Evolutionary conservation across 495 filamentous ascomycete species (phyloP).

Genomic region (Penicillium goetzii): DNA sequence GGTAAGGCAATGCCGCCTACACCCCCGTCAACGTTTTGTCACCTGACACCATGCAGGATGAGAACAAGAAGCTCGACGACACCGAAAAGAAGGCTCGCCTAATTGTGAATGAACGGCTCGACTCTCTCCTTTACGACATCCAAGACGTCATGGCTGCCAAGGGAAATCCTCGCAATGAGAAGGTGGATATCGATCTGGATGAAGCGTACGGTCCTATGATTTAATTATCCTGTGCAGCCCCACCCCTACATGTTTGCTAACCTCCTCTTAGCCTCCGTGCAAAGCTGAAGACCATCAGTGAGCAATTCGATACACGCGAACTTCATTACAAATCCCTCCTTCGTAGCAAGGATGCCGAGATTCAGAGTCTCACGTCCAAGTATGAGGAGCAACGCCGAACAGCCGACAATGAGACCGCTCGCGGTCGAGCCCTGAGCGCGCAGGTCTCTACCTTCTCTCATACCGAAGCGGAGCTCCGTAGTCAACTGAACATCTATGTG

Average conservation of each 20-base stretch:
- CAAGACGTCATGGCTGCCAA: constrained; percentile 80
- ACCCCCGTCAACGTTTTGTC: not conserved
- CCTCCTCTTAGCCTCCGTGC: constrained; percentile 68
- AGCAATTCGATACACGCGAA: constrained; percentile 94
- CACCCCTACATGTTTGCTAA: constrained; percentile 15
- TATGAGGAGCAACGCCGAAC: constrained; percentile 87
- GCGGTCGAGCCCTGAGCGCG: constrained; percentile 79
- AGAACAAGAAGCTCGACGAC: constrained; percentile 84
- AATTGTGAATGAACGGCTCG: constrained; percentile 82
- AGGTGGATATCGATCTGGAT: constrained; percentile 78
- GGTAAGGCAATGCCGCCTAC: constrained; percentile 50
- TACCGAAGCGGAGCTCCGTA: constrained; percentile 89
- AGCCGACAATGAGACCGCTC: constrained; percentile 76
- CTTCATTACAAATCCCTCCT: constrained; percentile 86
- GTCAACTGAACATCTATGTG: constrained; percentile 97
- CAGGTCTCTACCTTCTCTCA: constrained; percentile 97
- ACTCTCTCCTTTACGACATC: constrained; percentile 72
- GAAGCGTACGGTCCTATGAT: constrained; percentile 69
- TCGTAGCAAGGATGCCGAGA: constrained; percentile 94
- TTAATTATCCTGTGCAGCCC: not conserved
- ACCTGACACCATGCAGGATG: constrained; percentile 63
- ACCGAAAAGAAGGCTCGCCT: constrained; percentile 79
- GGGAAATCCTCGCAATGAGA: constrained; percentile 73
- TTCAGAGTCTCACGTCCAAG: constrained; percentile 83
- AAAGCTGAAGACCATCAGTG: constrained; percentile 90